These are phyloP conservation scores for Backusella australiensis DNA, from an alignment of 192 early-diverging fungal genomes.

Conservation along the genomic window DNA sequence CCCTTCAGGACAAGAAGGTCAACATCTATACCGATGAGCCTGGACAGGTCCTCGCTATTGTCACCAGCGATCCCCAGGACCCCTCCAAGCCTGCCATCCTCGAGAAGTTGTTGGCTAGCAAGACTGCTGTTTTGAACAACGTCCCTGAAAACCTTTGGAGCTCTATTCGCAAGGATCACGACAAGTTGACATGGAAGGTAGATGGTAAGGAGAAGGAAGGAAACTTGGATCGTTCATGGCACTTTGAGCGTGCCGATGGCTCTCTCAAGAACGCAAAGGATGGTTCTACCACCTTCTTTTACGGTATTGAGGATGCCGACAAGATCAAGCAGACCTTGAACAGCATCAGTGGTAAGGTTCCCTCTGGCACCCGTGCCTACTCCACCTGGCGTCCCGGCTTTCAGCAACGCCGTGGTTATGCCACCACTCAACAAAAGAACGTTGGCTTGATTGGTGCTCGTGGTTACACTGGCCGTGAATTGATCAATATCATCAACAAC, in stretches of 20 bases:
- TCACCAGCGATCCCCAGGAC: conserved; percentile 50
- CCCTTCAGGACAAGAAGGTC: conserved; percentile 62
- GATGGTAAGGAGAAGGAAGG: conserved; percentile 61
- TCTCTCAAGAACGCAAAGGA: conserved; percentile 61
- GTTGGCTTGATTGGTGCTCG: conserved; percentile 97
- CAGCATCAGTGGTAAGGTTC: conserved; percentile 39
- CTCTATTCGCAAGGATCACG: conserved; percentile 81
- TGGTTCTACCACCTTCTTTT: conserved; percentile 89
- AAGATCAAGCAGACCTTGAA: conserved; percentile 71
- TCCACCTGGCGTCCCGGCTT: conserved; percentile 45
- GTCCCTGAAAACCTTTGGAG: conserved; percentile 97
- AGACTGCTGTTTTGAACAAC: conserved; percentile 87
- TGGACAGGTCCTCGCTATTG: conserved; percentile 88
- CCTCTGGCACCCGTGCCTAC: conserved; percentile 53
- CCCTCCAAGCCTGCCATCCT: conserved; percentile 60
- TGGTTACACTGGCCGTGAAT: conserved; percentile 94
- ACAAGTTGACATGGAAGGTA: conserved; percentile 81
- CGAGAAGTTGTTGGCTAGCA: conserved; percentile 89
- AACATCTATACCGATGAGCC: conserved; percentile 92
- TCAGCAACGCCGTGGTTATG: conserved; percentile 57
- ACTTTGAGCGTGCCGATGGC: conserved; percentile 94
- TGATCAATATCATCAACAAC: conserved; percentile 84
- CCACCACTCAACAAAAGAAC: conserved; percentile 36
- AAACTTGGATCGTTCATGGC: conserved; percentile 73
- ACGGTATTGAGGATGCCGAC: conserved; percentile 84